Percentiles rank a stretch among this genome's conserved stretches.
These are phyloP conservation scores for Spergularia marina DNA, from an alignment of 148 eudicot genomes.

Conservation along the genomic window DNA sequence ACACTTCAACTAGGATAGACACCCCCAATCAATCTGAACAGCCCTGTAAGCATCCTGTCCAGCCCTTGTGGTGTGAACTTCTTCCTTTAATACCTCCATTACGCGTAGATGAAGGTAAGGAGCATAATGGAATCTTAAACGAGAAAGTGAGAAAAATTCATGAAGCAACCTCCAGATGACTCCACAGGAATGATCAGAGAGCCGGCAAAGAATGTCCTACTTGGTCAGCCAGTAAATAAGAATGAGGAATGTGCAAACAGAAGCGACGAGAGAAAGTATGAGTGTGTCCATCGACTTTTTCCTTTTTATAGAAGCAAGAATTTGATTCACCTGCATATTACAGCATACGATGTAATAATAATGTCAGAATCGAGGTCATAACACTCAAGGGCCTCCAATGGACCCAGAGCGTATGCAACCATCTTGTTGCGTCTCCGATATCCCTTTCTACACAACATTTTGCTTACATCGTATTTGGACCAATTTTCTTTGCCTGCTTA, in stretches of 20 bases:
- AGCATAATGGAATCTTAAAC: slow-evolving; percentile 4
- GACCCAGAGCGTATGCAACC: slow-evolving; percentile 1
- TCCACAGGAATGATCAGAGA: neutral
- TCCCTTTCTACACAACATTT: neutral
- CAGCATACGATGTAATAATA: slow-evolving; percentile 10
- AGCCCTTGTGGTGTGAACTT: slow-evolving; percentile 13
- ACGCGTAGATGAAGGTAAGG: slow-evolving; percentile 13
- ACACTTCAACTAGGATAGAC: slow-evolving; percentile 10
- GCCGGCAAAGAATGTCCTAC: slow-evolving; percentile 32
- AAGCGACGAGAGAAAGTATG: slow-evolving; percentile 84
- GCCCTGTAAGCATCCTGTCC: slow-evolving; percentile 3
- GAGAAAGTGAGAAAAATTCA: slow-evolving; percentile 3
- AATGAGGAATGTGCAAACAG: slow-evolving; percentile 93
- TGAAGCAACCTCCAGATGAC: neutral
- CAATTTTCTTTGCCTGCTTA: neutral
- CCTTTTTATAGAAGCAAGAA: slow-evolving; percentile 87
- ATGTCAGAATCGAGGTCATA: slow-evolving; percentile 13
- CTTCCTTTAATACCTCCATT: slow-evolving; percentile 9
- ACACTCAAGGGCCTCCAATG: neutral
- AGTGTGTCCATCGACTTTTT: slow-evolving; percentile 98
- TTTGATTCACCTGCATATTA: slow-evolving; percentile 71
- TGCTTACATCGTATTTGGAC: neutral
- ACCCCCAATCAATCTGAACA: slow-evolving; percentile 11
- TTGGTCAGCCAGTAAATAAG: slow-evolving; percentile 88
- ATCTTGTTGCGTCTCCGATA: slow-evolving; percentile 1